Base-by-base conservation (phyloP, 2,329 filamentous ascomycete genomes). In the Aspergillus jensenii region DNA sequence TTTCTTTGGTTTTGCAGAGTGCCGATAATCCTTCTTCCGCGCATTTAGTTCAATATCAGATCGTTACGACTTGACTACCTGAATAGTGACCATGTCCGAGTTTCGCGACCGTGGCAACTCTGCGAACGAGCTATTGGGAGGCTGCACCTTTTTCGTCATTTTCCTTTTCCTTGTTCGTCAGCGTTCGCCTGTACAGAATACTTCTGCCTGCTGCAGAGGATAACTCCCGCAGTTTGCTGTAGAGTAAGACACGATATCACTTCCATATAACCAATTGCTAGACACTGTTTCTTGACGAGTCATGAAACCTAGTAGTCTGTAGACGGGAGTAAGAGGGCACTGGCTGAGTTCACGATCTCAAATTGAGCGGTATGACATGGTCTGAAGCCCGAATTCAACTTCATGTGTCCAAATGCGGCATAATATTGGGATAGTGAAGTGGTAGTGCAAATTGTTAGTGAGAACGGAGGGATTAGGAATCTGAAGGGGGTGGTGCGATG, bases 31-130 rank as follows among this genome's bases (percentile, higher is more conserved):
- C 67, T 63, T 63, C 61, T 65, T 73, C 65, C 65, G 68, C 66
- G 66, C 60, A 66, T 65, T 68, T 72, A 73, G 68, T 69, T 71
- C 68, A 74, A 74, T 73, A 68, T 69, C 69, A 73, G 67, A 73
- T 65, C 63, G 60, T 72, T 68, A 73, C 68, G 71, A 73, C 67
- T 72, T 68, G 68, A 64, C 57, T 61, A 50, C 62, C 59, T 65
- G 59, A 21, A 58, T 60, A 65, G 56, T 66, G 58, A 65, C 56
- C 57, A 52, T 66, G 61, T 62, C 55, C 35, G 63, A 44, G 59
- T 47, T 62, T 50, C 53, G 58, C 62, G 59, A 64, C 62, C 59
- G 59, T 61, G 60, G 55, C 57, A 60, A 56, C 56, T 57, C 52
- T 48, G 55, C 50, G 59, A 59, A 61, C 52, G 51, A 62, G 55